phyloP scores from a whole-genome alignment of 2,329 filamentous ascomycete genomes.

The Hypoxylon sp. region DNA sequence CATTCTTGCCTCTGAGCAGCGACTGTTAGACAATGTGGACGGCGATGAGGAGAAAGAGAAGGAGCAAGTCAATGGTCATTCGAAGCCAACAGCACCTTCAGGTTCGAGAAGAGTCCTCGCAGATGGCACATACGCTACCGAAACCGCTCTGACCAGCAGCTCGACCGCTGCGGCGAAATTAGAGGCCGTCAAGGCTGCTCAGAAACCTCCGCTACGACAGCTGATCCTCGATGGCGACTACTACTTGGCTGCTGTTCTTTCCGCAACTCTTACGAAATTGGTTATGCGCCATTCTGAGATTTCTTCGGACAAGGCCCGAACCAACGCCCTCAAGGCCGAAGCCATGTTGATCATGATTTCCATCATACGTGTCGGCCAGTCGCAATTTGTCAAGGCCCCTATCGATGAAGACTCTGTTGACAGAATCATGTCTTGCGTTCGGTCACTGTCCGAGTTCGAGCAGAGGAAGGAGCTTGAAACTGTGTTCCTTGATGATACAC shows the following conservation, averaged over 20 bases:
- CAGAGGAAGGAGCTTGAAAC: constrained; percentile 91
- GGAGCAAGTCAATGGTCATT: constrained; percentile 83
- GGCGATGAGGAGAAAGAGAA: constrained; percentile 72
- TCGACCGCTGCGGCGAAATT: constrained; percentile 90
- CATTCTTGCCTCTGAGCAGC: constrained; percentile 94
- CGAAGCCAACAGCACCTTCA: constrained; percentile 80
- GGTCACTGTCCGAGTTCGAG: constrained; percentile 90
- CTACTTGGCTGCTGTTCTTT: constrained; percentile 94
- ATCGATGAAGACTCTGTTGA: constrained; percentile 99
- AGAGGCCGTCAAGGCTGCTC: constrained; percentile 95
- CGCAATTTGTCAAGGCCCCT: constrained; percentile 96
- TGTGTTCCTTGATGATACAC: constrained; percentile 94
- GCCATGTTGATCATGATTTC: constrained; percentile 99
- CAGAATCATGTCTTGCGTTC: constrained; percentile 96
- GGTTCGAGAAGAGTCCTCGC: constrained; percentile 93
- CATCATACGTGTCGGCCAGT: constrained; percentile 96
- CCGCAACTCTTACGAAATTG: constrained; percentile 94
- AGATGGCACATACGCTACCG: constrained; percentile 97
- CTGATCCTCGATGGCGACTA: constrained; percentile 98
- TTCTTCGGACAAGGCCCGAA: constrained; percentile 85
- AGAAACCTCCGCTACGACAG: constrained; percentile 94
- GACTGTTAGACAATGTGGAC: constrained; percentile 88
- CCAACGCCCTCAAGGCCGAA: constrained; percentile 93
- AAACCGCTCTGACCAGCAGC: constrained; percentile 94
- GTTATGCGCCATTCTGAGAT: constrained; percentile 98